phyloP scores from a whole-genome alignment of 176 grass and related monocot genomes.

The Metroxylon sagu region DNA sequence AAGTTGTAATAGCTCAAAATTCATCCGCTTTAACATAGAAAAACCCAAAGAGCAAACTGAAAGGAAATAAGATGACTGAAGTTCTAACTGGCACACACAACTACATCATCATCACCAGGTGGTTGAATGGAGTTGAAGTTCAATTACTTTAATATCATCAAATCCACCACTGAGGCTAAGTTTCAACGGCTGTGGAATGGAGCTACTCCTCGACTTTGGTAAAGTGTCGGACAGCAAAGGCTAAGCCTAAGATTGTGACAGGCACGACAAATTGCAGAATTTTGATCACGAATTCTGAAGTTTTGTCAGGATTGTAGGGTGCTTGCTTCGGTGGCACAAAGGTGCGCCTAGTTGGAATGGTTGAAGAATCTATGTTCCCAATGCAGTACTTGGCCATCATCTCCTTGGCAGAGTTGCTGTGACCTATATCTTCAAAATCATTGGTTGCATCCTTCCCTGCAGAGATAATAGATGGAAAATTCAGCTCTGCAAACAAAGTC shows the following conservation, averaged over 20 bases:
- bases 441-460: slow-evolving; percentile 75
- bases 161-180: too few relatives aligned
- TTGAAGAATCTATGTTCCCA: slow-evolving; percentile 47
- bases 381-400: slow-evolving; percentile 60
- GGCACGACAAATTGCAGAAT: slow-evolving; percentile 57
- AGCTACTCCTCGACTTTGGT: slow-evolving; percentile 32
- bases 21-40: too few relatives aligned
- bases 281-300: slow-evolving; percentile 13
- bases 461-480: background rate
- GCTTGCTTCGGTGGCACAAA: background rate
- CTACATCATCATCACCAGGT: too few relatives aligned
- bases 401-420: slow-evolving; percentile 42
- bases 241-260: slow-evolving; percentile 51
- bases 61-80: too few relatives aligned
- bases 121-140: too few relatives aligned
- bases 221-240: slow-evolving; percentile 48
- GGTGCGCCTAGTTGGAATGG: slow-evolving; percentile 24
- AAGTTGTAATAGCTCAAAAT: too few relatives aligned
- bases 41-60: too few relatives aligned
- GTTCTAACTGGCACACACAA: too few relatives aligned
- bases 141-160: too few relatives aligned
- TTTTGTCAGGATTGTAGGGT: background rate
- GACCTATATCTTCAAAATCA: slow-evolving; percentile 75
- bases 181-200: background rate
- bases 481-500: background rate